Conservation (phyloP, 495 filamentous ascomycete genomes). For the Podospora comata region DNA sequence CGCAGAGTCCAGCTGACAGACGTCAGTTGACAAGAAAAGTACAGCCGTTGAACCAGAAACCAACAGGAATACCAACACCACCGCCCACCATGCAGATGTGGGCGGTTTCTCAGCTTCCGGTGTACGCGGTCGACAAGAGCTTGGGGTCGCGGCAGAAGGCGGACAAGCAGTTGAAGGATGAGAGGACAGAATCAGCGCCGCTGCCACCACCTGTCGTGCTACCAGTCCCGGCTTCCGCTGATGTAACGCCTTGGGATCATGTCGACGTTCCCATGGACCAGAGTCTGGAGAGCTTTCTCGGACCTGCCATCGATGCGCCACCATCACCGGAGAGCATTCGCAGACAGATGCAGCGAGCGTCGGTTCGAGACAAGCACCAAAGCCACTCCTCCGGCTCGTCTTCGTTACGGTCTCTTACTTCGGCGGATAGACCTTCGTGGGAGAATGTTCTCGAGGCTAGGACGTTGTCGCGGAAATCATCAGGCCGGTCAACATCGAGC, state of each 20-base stretch:
- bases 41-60: neutral
- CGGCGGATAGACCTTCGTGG: constrained; percentile 42
- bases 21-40: neutral
- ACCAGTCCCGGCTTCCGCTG: constrained; percentile 8
- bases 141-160: constrained; percentile 26
- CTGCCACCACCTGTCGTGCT: neutral
- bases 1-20: neutral
- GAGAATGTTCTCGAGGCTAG: constrained; percentile 41
- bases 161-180: constrained; percentile 17
- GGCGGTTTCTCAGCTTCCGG: constrained; percentile 34
- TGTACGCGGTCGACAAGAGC: constrained; percentile 29
- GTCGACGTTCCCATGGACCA: constrained; percentile 11
- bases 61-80: constrained; percentile 6
- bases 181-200: constrained; percentile 11
- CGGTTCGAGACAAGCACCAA: constrained; percentile 42
- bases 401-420: constrained; percentile 42
- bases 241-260: constrained; percentile 1
- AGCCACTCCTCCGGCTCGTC: constrained; percentile 50
- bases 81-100: constrained; percentile 34
- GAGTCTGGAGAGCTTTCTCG: constrained; percentile 38
- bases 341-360: constrained; percentile 48
- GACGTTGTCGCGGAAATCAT: constrained; percentile 49
- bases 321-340: constrained; percentile 54
- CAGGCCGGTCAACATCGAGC: constrained; percentile 44
- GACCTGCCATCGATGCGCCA: constrained; percentile 51